Percentiles rank a stretch among this genome's conserved stretches.
phyloP scores from a whole-genome alignment of 169 alveolate species.

The Plasmodium vivax region DNA sequence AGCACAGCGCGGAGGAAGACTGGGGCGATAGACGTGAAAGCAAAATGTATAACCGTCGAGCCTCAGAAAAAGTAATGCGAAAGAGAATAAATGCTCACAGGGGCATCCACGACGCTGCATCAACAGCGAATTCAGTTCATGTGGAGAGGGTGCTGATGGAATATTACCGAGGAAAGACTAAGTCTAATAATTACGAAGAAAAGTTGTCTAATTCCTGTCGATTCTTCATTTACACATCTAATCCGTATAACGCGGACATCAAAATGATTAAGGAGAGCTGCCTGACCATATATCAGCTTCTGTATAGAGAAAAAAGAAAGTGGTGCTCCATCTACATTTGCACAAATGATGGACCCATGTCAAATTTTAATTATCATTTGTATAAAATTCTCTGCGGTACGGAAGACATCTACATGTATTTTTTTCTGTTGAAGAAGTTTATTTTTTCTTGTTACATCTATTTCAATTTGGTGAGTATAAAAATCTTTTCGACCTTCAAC shows the following conservation, averaged over 20 bases:
- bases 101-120: neutral
- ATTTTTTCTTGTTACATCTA: constrained; percentile 56
- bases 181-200: constrained; percentile 23
- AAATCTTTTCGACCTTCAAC: constrained; percentile 11
- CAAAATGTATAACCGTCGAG: neutral
- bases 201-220: constrained; percentile 27
- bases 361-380: constrained; percentile 66
- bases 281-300: constrained; percentile 33
- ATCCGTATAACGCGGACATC: constrained; percentile 29
- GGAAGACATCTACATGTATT: constrained; percentile 59
- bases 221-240: constrained; percentile 39
- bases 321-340: constrained; percentile 60
- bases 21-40: neutral
- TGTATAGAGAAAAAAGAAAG: constrained; percentile 21
- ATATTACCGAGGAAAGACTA: neutral
- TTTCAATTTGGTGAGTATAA: constrained; percentile 47
- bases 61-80: neutral
- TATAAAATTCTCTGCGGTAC: constrained; percentile 50
- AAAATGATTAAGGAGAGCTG: constrained; percentile 60
- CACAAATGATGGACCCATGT: constrained; percentile 63
- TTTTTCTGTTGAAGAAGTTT: constrained; percentile 46
- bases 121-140: neutral
- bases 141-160: neutral
- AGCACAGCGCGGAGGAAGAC: neutral
- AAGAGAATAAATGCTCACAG: neutral